A percentile compares a stretch with the other conserved stretches of the same genome.
These are phyloP conservation scores for Candida ortonii DNA, from an alignment of 805 yeast species.

Conservation along the genomic window DNA sequence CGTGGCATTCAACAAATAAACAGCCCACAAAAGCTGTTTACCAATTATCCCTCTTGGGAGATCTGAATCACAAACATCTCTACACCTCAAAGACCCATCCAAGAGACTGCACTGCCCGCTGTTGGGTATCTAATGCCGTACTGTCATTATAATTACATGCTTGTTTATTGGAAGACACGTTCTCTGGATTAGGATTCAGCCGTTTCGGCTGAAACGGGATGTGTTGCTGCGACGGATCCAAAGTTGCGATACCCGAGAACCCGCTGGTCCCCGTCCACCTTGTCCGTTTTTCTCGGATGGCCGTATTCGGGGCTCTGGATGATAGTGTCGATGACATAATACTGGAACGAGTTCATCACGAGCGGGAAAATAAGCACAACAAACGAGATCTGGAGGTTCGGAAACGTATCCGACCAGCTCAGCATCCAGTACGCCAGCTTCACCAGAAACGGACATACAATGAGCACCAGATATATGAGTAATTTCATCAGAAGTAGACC, in stretches of 20 bases:
- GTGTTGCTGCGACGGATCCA: too few species aligned
- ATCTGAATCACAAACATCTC: slow-evolving; percentile 3
- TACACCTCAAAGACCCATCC: too few species aligned
- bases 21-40: too few species aligned
- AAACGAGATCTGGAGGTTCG: slow-evolving; percentile 78
- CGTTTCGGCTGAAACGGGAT: too few species aligned
- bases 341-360: slow-evolving; percentile 70
- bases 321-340: slow-evolving; percentile 68
- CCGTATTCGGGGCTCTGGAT: slow-evolving; percentile 54
- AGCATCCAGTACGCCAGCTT: slow-evolving; percentile 68
- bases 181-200: too few species aligned
- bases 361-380: slow-evolving; percentile 84
- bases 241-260: background rate
- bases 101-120: too few species aligned
- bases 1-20: too few species aligned
- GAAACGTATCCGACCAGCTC: slow-evolving; percentile 80
- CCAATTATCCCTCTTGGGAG: too few species aligned
- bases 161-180: too few species aligned
- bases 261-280: slow-evolving; percentile 9
- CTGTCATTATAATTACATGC: too few species aligned
- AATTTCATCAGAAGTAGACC: slow-evolving; percentile 61
- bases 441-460: slow-evolving; percentile 65
- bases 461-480: slow-evolving; percentile 52
- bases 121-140: too few species aligned
- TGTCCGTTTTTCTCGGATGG: slow-evolving; percentile 16